Percentiles rank a stretch among this genome's conserved stretches.
These are phyloP conservation scores for Pseudogymnoascus sp. DNA, from an alignment of 2,329 filamentous ascomycete species.

Conservation along the genomic window DNA sequence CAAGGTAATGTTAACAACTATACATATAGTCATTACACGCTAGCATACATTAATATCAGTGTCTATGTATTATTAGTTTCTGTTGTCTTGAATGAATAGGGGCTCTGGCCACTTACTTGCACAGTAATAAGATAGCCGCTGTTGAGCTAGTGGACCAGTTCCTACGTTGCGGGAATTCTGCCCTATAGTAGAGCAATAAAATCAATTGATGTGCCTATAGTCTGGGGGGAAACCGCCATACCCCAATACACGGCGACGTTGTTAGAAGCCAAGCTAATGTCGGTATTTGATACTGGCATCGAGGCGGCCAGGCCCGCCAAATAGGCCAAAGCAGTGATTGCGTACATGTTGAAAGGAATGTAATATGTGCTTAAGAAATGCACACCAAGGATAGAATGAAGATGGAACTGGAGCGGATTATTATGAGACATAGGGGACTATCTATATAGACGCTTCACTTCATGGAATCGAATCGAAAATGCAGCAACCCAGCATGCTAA, in stretches of 20 bases:
- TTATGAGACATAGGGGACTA: background rate
- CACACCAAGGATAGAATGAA: background rate
- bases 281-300: slow-evolving; percentile 29
- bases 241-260: slow-evolving; percentile 64
- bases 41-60: slow-evolving; percentile 37
- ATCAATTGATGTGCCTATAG: background rate
- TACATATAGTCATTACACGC: background rate
- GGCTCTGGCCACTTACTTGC: slow-evolving; percentile 35
- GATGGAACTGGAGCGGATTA: background rate
- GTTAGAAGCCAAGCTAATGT: slow-evolving; percentile 36
- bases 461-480: background rate
- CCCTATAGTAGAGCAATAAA: slow-evolving; percentile 27
- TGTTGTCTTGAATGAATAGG: background rate
- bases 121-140: slow-evolving; percentile 50
- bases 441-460: background rate
- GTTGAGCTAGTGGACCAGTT: slow-evolving; percentile 38
- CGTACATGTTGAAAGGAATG: slow-evolving; percentile 22
- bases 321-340: slow-evolving; percentile 19
- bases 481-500: background rate
- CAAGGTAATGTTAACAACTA: slow-evolving; percentile 14
- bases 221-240: slow-evolving; percentile 19
- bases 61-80: slow-evolving; percentile 27
- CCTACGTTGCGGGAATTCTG: slow-evolving; percentile 52
- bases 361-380: background rate
- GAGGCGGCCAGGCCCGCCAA: slow-evolving; percentile 24